Evolutionary conservation across 176 grass and related monocot genomes (phyloP).

Genomic region (Juncus effusus): DNA sequence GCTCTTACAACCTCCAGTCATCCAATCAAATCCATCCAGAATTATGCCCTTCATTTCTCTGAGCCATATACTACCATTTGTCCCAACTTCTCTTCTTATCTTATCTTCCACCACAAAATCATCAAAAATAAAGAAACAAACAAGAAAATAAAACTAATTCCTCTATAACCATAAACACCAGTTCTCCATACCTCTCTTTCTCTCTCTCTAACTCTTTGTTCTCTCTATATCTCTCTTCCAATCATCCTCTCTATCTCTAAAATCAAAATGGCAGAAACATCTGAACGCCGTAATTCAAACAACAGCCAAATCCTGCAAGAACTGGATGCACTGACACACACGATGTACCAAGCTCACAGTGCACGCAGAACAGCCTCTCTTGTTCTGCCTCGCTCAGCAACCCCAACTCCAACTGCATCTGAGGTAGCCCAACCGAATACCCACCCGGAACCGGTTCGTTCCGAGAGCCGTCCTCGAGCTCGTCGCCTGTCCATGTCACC

Average conservation of each 20-base stretch:
- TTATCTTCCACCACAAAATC: conserved; percentile 20
- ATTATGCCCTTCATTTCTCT: conserved; percentile 32
- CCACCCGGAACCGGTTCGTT: background rate
- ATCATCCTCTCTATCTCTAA: background rate
- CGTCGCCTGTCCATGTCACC: conserved; percentile 84
- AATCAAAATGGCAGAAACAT: conserved; percentile 44
- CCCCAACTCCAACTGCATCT: background rate
- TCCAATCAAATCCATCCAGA: conserved; percentile 47
- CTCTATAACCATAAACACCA: background rate
- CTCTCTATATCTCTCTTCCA: conserved; percentile 8
- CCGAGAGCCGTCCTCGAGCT: conserved; percentile 26
- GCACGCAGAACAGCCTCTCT: conserved; percentile 64
- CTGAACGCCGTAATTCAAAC: conserved; percentile 31
- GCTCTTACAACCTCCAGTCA: conserved; percentile 36
- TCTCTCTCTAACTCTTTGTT: background rate
- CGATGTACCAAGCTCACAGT: conserved; percentile 74
- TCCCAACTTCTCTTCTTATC: conserved; percentile 20
- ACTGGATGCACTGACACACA: conserved; percentile 79
- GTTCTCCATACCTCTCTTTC: conserved; percentile 17
- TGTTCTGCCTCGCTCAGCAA: conserved; percentile 42
- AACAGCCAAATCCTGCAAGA: conserved; percentile 59
- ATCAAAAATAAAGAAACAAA: conserved; percentile 1
- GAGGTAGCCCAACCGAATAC: background rate
- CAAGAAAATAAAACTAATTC: conserved; percentile 7
- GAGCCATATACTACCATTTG: conserved; percentile 43